phyloP scores from a whole-genome alignment of 495 filamentous ascomycete species.

The Podospora fimiseda region DNA sequence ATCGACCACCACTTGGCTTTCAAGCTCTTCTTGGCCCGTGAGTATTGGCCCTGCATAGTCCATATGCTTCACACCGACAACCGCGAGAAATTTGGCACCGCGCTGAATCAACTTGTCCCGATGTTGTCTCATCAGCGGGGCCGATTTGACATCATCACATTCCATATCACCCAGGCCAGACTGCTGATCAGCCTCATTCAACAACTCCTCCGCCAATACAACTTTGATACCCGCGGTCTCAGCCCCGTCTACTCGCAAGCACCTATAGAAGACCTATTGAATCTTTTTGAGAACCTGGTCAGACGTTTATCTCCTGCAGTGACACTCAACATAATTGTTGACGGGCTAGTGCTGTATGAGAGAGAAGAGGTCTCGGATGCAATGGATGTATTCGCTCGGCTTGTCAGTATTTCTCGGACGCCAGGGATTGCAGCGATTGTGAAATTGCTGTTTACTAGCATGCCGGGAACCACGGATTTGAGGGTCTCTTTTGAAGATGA shows the following conservation, averaged over 20 bases:
- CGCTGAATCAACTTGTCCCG: conserved; percentile 24
- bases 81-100: conserved; percentile 30
- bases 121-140: conserved; percentile 2
- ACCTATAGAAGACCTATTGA: neutral
- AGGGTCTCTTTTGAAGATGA: neutral
- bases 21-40: conserved; percentile 30
- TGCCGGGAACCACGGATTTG: neutral
- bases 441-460: neutral
- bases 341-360: neutral
- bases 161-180: neutral
- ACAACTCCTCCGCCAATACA: neutral
- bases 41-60: conserved; percentile 31
- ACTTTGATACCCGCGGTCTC: neutral
- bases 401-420: neutral
- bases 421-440: neutral
- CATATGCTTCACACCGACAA: conserved; percentile 26
- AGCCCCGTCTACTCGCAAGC: neutral
- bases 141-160: neutral
- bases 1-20: conserved; percentile 42
- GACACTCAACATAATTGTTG: neutral
- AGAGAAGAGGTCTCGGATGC: neutral
- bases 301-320: neutral
- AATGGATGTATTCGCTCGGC: neutral
- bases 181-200: neutral
- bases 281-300: neutral